Conservation (phyloP, 306 rosid genomes). For the Prunus padus region DNA sequence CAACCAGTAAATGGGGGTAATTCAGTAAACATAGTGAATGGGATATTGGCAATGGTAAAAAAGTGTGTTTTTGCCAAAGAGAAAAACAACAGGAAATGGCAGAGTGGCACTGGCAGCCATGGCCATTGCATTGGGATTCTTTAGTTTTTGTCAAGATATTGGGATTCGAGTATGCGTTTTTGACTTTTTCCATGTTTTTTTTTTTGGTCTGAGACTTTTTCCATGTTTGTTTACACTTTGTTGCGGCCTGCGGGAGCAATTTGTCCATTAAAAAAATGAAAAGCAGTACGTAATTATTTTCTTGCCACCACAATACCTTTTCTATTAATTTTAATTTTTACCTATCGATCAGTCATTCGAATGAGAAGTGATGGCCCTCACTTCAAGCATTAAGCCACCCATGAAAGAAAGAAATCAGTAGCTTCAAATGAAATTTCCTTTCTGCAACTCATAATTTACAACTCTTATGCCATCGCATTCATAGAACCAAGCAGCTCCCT, state of each 20-base stretch:
- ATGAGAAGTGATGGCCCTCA: too few relatives aligned
- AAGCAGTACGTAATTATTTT: not conserved
- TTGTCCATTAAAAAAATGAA: not conserved
- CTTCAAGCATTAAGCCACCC: not conserved
- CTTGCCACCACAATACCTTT: not conserved
- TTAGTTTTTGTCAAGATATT: not conserved
- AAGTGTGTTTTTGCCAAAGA: not conserved
- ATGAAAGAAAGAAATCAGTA: not conserved
- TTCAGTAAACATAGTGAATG: too few relatives aligned
- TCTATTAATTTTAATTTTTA: too few relatives aligned
- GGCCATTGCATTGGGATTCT: not conserved
- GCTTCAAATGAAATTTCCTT: too few relatives aligned
- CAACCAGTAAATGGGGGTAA: too few relatives aligned
- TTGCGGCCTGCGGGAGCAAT: not conserved
- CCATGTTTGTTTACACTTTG: not conserved
- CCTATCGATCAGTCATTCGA: too few relatives aligned
- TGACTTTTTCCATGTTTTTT: not conserved
- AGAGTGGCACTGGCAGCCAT: too few relatives aligned
- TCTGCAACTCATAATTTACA: too few relatives aligned
- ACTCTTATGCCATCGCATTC: not conserved
- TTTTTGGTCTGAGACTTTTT: too few relatives aligned
- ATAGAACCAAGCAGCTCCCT: not conserved
- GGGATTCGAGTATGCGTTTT: slow-evolving; percentile 30
- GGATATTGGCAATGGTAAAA: too few relatives aligned
- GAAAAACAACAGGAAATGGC: not conserved